Evolutionary conservation across 495 filamentous ascomycete species (phyloP), one percentile per base, ranked within the genome.

Genomic region (Penicillium antarcticum): DNA sequence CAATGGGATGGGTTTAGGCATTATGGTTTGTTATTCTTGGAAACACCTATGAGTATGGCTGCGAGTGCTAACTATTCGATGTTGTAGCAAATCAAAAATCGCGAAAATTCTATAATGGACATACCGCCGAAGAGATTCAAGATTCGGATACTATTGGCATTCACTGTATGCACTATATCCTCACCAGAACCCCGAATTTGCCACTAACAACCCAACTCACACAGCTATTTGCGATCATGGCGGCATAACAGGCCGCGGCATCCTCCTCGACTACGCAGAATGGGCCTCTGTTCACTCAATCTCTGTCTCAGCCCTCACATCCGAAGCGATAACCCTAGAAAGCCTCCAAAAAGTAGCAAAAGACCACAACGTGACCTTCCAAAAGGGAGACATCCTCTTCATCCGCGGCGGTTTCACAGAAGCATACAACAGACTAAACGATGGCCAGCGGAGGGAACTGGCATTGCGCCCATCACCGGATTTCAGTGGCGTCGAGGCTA

Each of bases 71-170:
- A 18, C 16, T 39, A 56, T 7, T 14, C 66, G 54, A 9, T 33
- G 1, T 19, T 42, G 2, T 35, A 62, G 62, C 62, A 11, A 53
- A 83, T 77, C 62, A 80, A 76, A 66, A 71, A 69, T 37, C 51
- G 10, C 39, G 74, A 69, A 48, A 52, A 36, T 87, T 84, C 57
- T 87, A 86, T 56, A 84, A 85, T 46, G 83, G 82, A 13, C 72
- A 80, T 13, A 80, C 77, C 0, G 60, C 70, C 48, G 68, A 76
- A 4, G 76, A 85, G 17, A 82, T 87, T 39, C 75, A 84, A 18
- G 67, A 57, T 16, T 74, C 62, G 0, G 47, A 59, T 43, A 52
- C 55, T 2, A 63, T 66, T 23, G 65, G 66, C 8, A 47, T 66
- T 39, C 62, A 69, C 29, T 72, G 79, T 82, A 62, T 24, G 60